Evolutionary conservation across 768 basidiomycete genomes (phyloP), one percentile per base, ranked within the genome.

Genomic region (Dentipellis fragilis): DNA sequence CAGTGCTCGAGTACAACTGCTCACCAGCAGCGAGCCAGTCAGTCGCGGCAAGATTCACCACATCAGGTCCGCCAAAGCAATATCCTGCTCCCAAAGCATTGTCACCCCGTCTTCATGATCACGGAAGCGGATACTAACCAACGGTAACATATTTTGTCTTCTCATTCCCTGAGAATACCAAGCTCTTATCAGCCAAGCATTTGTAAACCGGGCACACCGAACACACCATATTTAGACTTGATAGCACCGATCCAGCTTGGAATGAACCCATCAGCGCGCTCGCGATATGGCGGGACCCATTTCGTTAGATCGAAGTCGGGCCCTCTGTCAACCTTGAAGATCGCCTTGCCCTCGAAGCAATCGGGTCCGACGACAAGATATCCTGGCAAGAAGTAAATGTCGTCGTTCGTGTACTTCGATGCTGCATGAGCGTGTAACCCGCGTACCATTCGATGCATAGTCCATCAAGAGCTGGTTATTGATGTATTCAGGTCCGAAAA

Each of bases 311-410:
- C 69, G 48, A 73, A 75, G 16, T 49, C 65, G 10, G 71, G 67
- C 38, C 75, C 69, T 2, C 68, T 65, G 19, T 67, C 63, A 58
- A 77, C 73, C 1, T 61, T 54, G n/a, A 75, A 61, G 1, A 84
- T 61, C 10, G 76, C 71, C 53, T 84, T 80, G 7, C 83, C 81
- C 51, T 82, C 73, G 67, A 86, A 84, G 65, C 83, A 85, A 58
- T 85, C 84, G 42, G 78, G 66, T 2, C 80, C 81, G 4, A 84
- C 65, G 4, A 85, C 81, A 47, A 72, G 67, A 62, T 77, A 85
- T 1, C 83, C 83, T 84, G 46, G 11, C 4, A 1, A n/a, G n/a
- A 47, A 16, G 23, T 36, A 6, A 29, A 29, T 6, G 29, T 29
- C 29, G 29, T 29, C 29, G 29, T 3, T 29, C 29, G 6, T 29